Percentiles rank a stretch among this genome's conserved stretches.
Evolutionary conservation across 345 rosid species (phyloP).

Genomic region (Hibiscus trionum): DNA sequence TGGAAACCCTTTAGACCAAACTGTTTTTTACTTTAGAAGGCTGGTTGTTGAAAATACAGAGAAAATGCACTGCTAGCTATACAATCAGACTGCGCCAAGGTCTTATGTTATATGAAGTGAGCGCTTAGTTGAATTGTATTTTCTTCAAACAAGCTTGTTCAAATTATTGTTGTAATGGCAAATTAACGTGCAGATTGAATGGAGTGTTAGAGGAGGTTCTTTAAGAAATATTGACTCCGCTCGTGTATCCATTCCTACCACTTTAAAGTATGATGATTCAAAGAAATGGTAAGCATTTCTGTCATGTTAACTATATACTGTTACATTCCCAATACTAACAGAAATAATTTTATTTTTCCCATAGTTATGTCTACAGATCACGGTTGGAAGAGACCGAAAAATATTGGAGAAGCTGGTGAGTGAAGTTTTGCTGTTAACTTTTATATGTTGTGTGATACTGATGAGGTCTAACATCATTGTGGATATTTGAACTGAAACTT

Average conservation of each 20-base stretch:
- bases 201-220: constrained; percentile 83
- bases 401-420: constrained; percentile 93
- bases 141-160: not conserved
- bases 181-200: constrained; percentile 53
- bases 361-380: constrained; percentile 73
- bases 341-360: constrained; percentile 19
- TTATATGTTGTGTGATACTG: not conserved
- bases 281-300: constrained; percentile 59
- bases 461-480: not conserved
- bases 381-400: constrained; percentile 75
- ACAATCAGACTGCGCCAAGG: not conserved
- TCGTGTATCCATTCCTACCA: constrained; percentile 76
- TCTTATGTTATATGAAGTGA: not conserved
- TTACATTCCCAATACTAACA: not conserved
- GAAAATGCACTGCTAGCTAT: not conserved
- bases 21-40: not conserved
- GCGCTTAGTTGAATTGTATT: not conserved
- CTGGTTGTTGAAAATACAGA: not conserved
- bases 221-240: constrained; percentile 88
- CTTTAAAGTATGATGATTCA: constrained; percentile 64
- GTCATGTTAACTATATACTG: not conserved
- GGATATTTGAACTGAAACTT: not conserved
- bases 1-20: not conserved
- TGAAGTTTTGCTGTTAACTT: not conserved
- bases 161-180: not conserved